Base-by-base conservation (phyloP, 768 basidiomycete genomes). In the Leccinum arenicola region DNA sequence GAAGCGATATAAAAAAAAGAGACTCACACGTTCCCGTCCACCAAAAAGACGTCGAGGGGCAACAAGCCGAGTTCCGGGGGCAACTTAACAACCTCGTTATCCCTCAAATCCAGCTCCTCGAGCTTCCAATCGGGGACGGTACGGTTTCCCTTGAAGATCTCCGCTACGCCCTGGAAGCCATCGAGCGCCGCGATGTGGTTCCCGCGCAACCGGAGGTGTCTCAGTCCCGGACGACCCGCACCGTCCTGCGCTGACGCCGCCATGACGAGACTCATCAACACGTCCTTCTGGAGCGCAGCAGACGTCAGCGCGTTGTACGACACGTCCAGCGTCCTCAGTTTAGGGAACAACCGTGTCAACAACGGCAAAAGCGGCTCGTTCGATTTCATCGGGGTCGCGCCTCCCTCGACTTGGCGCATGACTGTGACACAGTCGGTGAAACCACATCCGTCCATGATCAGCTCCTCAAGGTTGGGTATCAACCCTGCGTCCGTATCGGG, bases 11-110 rank as follows among this genome's bases (percentile, higher is more conserved):
- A 0, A 31, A 50, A 33, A 25, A 12, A n/a, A 31, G 3, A 5
- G 7, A 83, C 88, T 78, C 70, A 92, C 90, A 79, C 75, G 73
- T 94, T 94, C 17, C 91, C 91, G 66, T 93, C 92, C 36, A 94
- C 91, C 64, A 92, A 73, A 59, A 94, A 84, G 8, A 91, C 86
- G 53, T 93, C 91, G 65, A 93, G 70, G 15, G 91, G 87, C 54
- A 93, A 69, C 58, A 91, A 69, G 27, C 92, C 91, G 50, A 93
- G 72, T 68, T 87, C 85, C 7, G 88, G 74, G 0, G 84, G 85
- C 33, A 93, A 71, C 71, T 81, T 86, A 6, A 79, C 80, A 56
- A 94, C 83, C 67, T 90, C 88, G 62, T 93, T 93, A 67, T 94
- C 90, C 63, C 92, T 75, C 66, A 94, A 62, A 73, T 94, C 92